Percentiles rank a stretch among this genome's conserved stretches.
These are phyloP conservation scores for Corynascus novoguineensis DNA, from an alignment of 495 filamentous ascomycete species.

Conservation along the genomic window DNA sequence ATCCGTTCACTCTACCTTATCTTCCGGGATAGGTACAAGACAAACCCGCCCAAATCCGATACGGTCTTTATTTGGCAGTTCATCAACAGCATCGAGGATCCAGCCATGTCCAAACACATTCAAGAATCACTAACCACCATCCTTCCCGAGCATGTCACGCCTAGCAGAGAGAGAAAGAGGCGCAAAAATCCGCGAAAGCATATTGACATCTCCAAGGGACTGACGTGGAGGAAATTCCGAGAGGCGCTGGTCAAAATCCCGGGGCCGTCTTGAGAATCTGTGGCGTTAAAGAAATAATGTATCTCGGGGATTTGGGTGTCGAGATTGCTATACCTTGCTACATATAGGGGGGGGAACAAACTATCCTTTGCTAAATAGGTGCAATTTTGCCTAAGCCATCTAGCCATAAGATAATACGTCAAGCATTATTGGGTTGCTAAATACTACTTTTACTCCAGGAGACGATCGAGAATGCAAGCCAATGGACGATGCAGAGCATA, in stretches of 20 bases:
- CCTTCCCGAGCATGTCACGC: constrained; percentile 15
- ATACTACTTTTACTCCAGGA: no score
- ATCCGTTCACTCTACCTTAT: constrained; percentile 16
- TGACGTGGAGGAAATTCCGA: constrained; percentile 25
- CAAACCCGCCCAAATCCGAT: constrained; percentile 20
- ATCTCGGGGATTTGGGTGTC: not conserved
- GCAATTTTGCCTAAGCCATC: no score
- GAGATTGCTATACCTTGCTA: not conserved
- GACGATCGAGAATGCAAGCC: no score
- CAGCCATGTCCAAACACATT: constrained; percentile 19
- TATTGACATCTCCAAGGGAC: constrained; percentile 13
- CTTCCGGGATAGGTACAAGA: constrained; percentile 20
- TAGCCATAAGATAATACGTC: no score
- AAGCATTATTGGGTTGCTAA: no score
- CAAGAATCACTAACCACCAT: constrained; percentile 18
- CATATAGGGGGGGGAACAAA: no score
- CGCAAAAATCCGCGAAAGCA: not conserved
- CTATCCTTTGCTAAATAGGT: no score
- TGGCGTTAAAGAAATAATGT: not conserved
- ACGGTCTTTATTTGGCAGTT: constrained; percentile 25
- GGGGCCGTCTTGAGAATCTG: not conserved
- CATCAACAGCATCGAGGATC: constrained; percentile 18
- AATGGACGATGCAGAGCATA: no score
- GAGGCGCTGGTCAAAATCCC: constrained; percentile 11
- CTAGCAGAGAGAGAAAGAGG: not conserved